A percentile compares a stretch with the other conserved stretches of the same genome.
Evolutionary conservation across 2,329 filamentous ascomycete genomes (phyloP).

Genomic region (Teratosphaeria zuluensis): DNA sequence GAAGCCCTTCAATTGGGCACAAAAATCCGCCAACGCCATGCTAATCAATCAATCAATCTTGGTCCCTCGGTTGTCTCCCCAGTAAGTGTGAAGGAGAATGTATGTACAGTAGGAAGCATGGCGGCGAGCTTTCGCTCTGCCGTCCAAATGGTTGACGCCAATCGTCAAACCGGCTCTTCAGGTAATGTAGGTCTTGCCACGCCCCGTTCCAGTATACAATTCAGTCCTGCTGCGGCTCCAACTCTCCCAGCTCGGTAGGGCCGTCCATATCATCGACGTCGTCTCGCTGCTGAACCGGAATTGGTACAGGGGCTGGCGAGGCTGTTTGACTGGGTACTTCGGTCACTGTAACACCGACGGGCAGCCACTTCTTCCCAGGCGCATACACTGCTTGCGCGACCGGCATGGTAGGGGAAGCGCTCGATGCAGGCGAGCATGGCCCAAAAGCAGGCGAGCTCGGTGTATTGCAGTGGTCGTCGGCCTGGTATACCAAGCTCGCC

Average conservation of each 20-base stretch:
- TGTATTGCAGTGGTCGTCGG: neutral
- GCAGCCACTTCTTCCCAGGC: slow-evolving; percentile 21
- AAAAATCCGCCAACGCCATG: neutral
- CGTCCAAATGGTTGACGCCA: neutral
- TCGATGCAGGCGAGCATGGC: neutral
- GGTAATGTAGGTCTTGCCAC: neutral
- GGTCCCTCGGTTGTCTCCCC: neutral
- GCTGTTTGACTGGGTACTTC: slow-evolving; percentile 12
- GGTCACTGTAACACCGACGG: slow-evolving; percentile 19
- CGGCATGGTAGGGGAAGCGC: slow-evolving; percentile 15
- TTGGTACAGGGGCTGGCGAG: neutral
- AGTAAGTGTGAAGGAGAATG: neutral
- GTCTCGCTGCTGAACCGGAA: neutral
- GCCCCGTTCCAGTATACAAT: neutral
- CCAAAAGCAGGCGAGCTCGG: neutral
- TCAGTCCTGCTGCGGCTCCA: neutral
- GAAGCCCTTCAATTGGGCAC: neutral
- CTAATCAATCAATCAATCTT: neutral
- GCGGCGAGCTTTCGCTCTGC: neutral
- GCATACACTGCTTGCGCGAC: slow-evolving; percentile 21
- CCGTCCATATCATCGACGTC: neutral
- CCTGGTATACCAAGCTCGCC: slow-evolving; percentile 60
- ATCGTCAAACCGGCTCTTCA: neutral
- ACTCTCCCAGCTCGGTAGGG: neutral
- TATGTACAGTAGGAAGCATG: neutral